Conservation (phyloP, 2,329 filamentous ascomycete genomes). For the Colletotrichum spinosum region DNA sequence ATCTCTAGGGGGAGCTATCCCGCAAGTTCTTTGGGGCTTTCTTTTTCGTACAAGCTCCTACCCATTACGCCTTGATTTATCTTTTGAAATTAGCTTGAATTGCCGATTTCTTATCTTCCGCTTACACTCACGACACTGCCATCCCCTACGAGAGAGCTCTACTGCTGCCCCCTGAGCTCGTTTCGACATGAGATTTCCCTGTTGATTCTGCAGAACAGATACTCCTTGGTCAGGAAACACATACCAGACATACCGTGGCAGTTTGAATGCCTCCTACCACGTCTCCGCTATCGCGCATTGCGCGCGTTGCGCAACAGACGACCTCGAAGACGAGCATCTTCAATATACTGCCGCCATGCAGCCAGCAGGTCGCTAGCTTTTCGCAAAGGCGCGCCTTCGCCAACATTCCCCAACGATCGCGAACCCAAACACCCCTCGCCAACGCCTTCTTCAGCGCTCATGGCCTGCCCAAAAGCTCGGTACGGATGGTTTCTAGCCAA, state of each 20-base stretch:
- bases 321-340: constrained; percentile 2
- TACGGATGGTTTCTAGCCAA: constrained; percentile 60
- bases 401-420: constrained; percentile 28
- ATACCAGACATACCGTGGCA: not conserved
- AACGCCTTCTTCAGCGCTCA: constrained; percentile 35
- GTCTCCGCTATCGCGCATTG: constrained; percentile 33
- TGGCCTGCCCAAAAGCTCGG: constrained; percentile 33
- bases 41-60: constrained; percentile 4
- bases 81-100: constrained; percentile 1
- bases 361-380: constrained; percentile 3
- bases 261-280: constrained; percentile 34
- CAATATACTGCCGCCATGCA: constrained; percentile 22
- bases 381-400: constrained; percentile 34
- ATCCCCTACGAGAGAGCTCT: constrained; percentile 6
- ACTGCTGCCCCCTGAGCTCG: constrained; percentile 15
- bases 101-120: not conserved
- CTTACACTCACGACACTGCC: not conserved
- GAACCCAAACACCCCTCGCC: constrained; percentile 26
- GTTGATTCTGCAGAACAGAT: constrained; percentile 3
- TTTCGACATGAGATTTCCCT: constrained; percentile 32
- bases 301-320: constrained; percentile 21
- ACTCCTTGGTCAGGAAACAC: constrained; percentile 2
- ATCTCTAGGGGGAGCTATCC: constrained; percentile 27
- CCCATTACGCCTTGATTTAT: constrained; percentile 9
- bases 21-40: constrained; percentile 13